Evolutionary conservation across 208 protist species (phyloP).

Genomic region (Phytomonas sp.): DNA sequence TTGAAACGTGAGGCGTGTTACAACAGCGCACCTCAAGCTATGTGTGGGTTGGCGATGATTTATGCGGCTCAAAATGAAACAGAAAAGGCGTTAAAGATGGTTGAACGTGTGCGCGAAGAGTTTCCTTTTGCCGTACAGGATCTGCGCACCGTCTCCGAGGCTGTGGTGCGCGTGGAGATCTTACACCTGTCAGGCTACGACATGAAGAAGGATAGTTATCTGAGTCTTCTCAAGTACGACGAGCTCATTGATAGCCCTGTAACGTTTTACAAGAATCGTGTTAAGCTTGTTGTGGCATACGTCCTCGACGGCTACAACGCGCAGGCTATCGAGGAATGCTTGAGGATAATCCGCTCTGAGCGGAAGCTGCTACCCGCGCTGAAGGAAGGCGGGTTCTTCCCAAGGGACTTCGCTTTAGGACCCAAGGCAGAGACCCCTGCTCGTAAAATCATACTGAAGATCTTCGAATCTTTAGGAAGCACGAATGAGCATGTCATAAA

Average conservation of each 20-base stretch:
- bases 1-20: conserved; percentile 75
- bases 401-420: conserved; percentile 37
- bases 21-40: conserved; percentile 65
- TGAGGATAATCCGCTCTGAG: conserved; percentile 69
- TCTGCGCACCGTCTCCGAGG: conserved; percentile 61
- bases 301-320: conserved; percentile 53
- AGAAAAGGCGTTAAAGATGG: conserved; percentile 35
- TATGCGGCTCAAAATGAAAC: conserved; percentile 38
- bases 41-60: conserved; percentile 80
- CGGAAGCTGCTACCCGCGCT: conserved; percentile 61
- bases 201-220: conserved; percentile 70
- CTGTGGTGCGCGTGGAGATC: conserved; percentile 78
- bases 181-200: conserved; percentile 53
- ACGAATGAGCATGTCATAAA: conserved; percentile 59
- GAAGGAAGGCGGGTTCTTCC: conserved; percentile 50
- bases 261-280: conserved; percentile 53
- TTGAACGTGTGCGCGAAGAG: conserved; percentile 37
- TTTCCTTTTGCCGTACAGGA: conserved; percentile 71
- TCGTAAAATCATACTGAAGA: conserved; percentile 37
- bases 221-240: conserved; percentile 66
- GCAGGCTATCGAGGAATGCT: conserved; percentile 67
- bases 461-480: conserved; percentile 72
- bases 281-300: conserved; percentile 69
- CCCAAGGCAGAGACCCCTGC: conserved; percentile 50
- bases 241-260: conserved; percentile 52